Conservation (phyloP, 2,329 filamentous ascomycete species). For the Magnaporthiopsis rhizophila region DNA sequence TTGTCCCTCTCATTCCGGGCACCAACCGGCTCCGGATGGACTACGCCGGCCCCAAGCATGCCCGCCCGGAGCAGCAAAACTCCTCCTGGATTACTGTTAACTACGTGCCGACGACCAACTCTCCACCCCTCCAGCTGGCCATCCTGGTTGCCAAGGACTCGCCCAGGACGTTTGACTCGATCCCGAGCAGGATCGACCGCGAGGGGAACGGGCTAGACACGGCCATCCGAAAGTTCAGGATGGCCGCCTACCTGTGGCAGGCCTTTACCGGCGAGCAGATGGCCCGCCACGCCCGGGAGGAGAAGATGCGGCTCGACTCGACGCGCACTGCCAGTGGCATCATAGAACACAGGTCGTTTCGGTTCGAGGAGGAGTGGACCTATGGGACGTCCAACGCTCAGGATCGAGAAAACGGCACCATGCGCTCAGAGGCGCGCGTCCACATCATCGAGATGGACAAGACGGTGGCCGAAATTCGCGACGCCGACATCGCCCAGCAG, state of each 20-base stretch:
- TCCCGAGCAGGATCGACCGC: constrained; percentile 63
- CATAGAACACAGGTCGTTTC: constrained; percentile 47
- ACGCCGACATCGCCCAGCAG: constrained; percentile 72
- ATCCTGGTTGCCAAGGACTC: constrained; percentile 87
- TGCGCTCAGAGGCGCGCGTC: constrained; percentile 86
- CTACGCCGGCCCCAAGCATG: constrained; percentile 66
- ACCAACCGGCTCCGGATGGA: constrained; percentile 84
- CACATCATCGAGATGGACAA: constrained; percentile 78
- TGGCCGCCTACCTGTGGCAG: constrained; percentile 95
- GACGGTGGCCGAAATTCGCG: constrained; percentile 75
- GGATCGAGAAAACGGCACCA: constrained; percentile 61
- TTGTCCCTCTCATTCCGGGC: constrained; percentile 85
- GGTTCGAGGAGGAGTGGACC: constrained; percentile 94
- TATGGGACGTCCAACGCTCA: constrained; percentile 69
- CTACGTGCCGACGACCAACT: constrained; percentile 70
- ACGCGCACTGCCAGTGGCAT: constrained; percentile 64
- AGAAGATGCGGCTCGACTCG: neutral
- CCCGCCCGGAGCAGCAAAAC: constrained; percentile 35
- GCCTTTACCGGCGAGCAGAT: constrained; percentile 96
- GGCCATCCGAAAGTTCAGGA: constrained; percentile 83
- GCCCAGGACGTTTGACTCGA: constrained; percentile 73
- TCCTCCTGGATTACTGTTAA: constrained; percentile 75
- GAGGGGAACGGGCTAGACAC: constrained; percentile 77
- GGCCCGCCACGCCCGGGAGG: constrained; percentile 54
- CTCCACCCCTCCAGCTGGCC: constrained; percentile 81